Evolutionary conservation across 139 green algal genomes (phyloP), one percentile per base, ranked within the genome.

Genomic region (Chlorella sp.): DNA sequence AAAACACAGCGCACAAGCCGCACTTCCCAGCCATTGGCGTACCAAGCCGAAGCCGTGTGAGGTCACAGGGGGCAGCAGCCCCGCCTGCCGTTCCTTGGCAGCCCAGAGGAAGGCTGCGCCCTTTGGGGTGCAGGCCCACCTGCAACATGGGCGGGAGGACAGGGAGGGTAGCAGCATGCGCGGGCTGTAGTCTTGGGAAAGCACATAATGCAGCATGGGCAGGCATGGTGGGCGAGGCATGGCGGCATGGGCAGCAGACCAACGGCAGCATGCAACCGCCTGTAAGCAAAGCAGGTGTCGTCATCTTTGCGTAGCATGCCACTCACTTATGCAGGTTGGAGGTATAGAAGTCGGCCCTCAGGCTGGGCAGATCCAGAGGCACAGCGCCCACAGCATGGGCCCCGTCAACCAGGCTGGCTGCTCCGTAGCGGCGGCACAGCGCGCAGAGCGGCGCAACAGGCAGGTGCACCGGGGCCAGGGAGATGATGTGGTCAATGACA

Each of bases 291-390:
- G n/a, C n/a, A n/a, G n/a, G n/a, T n/a, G n/a, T n/a, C n/a, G n/a
- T n/a, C n/a, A n/a, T n/a, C n/a, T n/a, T n/a, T n/a, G n/a, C n/a
- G n/a, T n/a, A 36, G 9, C 79, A 48, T 56, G 54, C 85, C 78
- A 67, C 79, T 56, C 81, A 84, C 91, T 94, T 94, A 87, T 94
- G 90, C 60, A 91, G 83, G 76, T 94, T 95, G 85, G 79, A 77
- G 30, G 84, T 90, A 86, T 93, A 94, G 83, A 83, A 94, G 40
- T 92, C 74, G 32, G 69, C 85, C 14, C 90, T 89, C 0, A 94
- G 82, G 36, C 48, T 22, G 3, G 88, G 78, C 0, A 94, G 17
- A 41, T 78, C 26, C 38, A 91, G 76, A 20, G 51, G 34, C 28
- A 86, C 16, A 22, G 87, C 73, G 16, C 90, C 91, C 40, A 93